Evolutionary conservation across 1,284 basidiomycete genomes (phyloP), one percentile per base, ranked within the genome.

Genomic region (Puccinia hordei): DNA sequence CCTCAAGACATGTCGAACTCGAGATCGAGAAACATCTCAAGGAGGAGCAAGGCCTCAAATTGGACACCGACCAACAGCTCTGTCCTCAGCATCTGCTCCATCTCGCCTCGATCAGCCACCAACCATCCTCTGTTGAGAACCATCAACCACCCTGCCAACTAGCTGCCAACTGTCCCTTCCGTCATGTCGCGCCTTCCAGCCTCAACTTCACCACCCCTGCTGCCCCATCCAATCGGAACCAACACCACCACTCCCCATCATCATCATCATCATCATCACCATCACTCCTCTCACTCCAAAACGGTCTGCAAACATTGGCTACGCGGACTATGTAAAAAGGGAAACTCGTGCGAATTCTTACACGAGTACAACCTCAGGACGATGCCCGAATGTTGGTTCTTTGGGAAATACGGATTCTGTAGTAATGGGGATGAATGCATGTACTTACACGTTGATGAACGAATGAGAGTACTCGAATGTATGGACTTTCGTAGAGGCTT

Each of bases 381-480:
- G 81, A 99, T 99, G 94, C 97, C 97, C n/a, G 94, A 98, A 86
- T 99, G 97, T 86, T 94, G 95, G 90, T 98, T 95, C 94, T 99
- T 91, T 86, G 94, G 94, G 81, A 97, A 97, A 86, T 96, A 95
- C 85, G 97, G 97, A 5, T 99, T 96, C 87, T 99, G 97, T 87
- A 94, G 94, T 79, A 92, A 94, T 69, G 97, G 96, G 73, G 97
- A 98, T 84, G 97, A 99, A 87, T 99, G 97, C 86, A 88, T 99
- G 83, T 99, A 99, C 86, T 92, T 94, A 33, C 97, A 99, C 87
- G 94, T 95, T n/a, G 95, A 94, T 84, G 93, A 96, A 85, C 89
- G 93, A 81, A 91, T 91, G 84, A 91, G 95, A 35, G 82, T 85
- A 22, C 82, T 85, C 51, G 94, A 98, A 85, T 99, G 97, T 85